Base-by-base conservation (phyloP, 179 eudicot genomes). In the Drosera spatulata region DNA sequence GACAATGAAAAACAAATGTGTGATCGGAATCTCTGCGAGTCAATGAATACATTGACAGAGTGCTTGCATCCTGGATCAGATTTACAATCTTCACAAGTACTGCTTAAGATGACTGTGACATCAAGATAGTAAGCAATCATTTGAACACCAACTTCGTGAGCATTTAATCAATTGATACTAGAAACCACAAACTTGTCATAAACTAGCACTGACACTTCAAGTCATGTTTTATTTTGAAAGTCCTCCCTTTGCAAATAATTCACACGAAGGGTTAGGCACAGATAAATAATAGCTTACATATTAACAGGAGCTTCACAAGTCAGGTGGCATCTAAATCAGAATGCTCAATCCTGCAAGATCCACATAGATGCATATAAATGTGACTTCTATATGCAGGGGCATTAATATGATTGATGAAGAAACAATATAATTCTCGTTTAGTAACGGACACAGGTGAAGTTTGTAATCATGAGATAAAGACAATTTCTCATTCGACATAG, bases 341-440 rank as follows among this genome's bases (percentile, higher is more conserved):
- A 71, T 47, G 71, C 70, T 75, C 72, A 71, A 64, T 63, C 79
- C 87, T 85, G 93, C 93, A 82, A 82, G 76, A 82, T 73, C 70
- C 69, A 79, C 73, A 69, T 72, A 71, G 56, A 75, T 76, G 82
- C 83, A 75, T 64, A 68, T 78, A 66, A 69, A 56, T 63, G 63
- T 63, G 64, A 64, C 65, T 41, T 69, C 71, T 72, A 71, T n/a
- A 50, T 72, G 58, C 48, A 13, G 14, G 62, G 45, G 45, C 45
- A 42, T 3, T 42, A 42, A n/a, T n/a, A 42, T 42, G 45, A 42
- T 42, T 42, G 6, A 42, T 42, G 45, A 42, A 3, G 6, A 3
- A 42, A 42, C 45, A 42, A 42, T 3, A 42, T 3, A 42, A 42
- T 6, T 42, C 45, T 42, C 45, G 4, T 42, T 42, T 42, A 42